Conservation (phyloP, 176 grass and related monocot genomes). For the Alloteropsis semialata region DNA sequence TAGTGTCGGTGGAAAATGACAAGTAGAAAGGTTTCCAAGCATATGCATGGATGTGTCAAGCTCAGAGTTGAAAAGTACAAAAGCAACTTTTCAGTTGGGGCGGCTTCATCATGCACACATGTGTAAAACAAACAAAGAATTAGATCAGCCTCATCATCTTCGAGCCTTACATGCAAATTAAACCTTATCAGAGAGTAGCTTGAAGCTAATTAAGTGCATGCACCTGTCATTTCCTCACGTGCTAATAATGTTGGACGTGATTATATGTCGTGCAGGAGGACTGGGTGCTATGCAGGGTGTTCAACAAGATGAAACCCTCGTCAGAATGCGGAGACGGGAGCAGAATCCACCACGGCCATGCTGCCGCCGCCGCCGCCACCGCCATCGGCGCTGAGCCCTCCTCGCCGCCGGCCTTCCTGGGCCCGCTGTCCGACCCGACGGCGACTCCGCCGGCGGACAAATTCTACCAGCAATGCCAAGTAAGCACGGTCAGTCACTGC, state of each 20-base stretch:
- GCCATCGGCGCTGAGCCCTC: not conserved
- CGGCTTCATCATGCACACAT: not conserved
- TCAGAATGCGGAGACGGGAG: slow-evolving; percentile 1
- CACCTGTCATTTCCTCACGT: not conserved
- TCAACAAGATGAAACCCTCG: slow-evolving; percentile 45
- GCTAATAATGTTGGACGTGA: not conserved
- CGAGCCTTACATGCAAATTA: not conserved
- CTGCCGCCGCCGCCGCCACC: not conserved
- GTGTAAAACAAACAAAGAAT: not conserved
- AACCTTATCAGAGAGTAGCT: not conserved
- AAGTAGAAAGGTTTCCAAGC: not conserved
- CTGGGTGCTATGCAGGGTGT: slow-evolving; percentile 75
- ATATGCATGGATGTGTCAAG: not conserved
- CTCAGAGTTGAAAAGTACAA: not conserved
- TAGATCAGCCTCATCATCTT: too few species aligned
- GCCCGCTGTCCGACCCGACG: not conserved
- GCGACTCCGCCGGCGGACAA: not conserved
- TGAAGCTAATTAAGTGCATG: not conserved
- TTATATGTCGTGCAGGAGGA: slow-evolving; percentile 48
- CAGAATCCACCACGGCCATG: not conserved
- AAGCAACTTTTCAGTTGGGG: not conserved
- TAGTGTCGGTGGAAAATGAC: not conserved
- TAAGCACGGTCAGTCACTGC: not conserved
- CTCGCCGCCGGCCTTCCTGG: not conserved
- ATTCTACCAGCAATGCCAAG: not conserved